Evolutionary conservation across 495 filamentous ascomycete genomes (phyloP).

Genomic region (Aspergillus incahuasiensis): DNA sequence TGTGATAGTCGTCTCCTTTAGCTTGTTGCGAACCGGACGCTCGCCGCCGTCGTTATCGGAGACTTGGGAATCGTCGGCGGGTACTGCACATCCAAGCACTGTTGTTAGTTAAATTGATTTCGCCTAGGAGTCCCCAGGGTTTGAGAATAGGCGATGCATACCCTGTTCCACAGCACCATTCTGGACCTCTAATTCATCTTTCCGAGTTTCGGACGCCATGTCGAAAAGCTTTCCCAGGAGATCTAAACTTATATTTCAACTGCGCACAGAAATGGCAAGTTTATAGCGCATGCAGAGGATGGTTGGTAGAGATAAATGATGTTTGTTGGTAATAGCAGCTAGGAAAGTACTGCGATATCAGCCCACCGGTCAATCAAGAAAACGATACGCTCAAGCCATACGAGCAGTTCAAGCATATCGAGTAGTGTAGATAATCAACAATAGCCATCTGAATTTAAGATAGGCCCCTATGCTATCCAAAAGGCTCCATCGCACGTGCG

Average conservation of each 20-base stretch:
- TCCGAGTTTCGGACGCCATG: constrained; percentile 14
- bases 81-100: constrained; percentile 4
- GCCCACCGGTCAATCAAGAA: not conserved
- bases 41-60: constrained; percentile 51
- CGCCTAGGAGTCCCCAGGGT: not conserved
- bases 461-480: too few species aligned
- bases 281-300: not conserved
- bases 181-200: constrained; percentile 5
- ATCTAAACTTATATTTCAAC: not conserved
- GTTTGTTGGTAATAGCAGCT: not conserved
- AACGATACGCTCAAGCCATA: not conserved
- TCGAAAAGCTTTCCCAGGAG: not conserved
- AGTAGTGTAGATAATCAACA: too few species aligned
- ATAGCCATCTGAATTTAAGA: too few species aligned
- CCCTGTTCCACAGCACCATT: not conserved
- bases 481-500: not conserved
- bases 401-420: too few species aligned
- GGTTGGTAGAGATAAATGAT: not conserved
- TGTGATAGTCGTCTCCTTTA: constrained; percentile 58
- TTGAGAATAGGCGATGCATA: not conserved
- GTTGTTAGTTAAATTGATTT: not conserved
- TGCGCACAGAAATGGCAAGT: not conserved
- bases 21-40: constrained; percentile 55
- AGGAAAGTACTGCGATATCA: not conserved
- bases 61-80: constrained; percentile 27